A percentile compares a stretch with the other conserved stretches of the same genome.
These are phyloP conservation scores for Fusarium pseudonygamai DNA, from an alignment of 2,329 filamentous ascomycete species.

Conservation along the genomic window DNA sequence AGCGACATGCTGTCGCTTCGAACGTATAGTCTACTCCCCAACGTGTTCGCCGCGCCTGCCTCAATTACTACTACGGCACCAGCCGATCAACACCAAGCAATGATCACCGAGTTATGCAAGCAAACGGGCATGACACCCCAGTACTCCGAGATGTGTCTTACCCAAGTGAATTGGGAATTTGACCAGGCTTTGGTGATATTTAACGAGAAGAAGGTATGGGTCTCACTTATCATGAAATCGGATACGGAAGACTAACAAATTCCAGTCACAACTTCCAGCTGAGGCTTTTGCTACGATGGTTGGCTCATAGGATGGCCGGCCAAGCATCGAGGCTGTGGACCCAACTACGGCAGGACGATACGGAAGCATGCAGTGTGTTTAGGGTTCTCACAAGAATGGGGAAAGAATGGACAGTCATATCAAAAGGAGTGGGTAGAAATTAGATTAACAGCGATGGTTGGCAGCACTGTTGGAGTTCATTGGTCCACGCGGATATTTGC, in stretches of 20 bases:
- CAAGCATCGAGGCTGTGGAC: not conserved
- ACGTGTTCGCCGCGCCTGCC: conserved; percentile 49
- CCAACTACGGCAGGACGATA: not conserved
- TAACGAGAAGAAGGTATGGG: conserved; percentile 74
- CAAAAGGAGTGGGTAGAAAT: not conserved
- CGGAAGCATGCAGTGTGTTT: conserved; percentile 6
- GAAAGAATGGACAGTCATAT: not conserved
- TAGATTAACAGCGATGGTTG: conserved; percentile 30
- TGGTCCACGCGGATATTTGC: conserved; percentile 20
- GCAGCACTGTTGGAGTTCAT: conserved; percentile 38
- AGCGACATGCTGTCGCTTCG: conserved; percentile 82
- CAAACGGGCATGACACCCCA: conserved; percentile 82
- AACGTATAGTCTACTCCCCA: conserved; percentile 66
- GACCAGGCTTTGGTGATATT: conserved; percentile 80
- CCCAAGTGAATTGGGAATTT: conserved; percentile 82
- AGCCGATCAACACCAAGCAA: conserved; percentile 68
- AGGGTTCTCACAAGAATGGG: not conserved
- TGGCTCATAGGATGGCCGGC: conserved; percentile 23
- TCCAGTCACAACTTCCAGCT: conserved; percentile 56
- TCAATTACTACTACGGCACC: conserved; percentile 29
- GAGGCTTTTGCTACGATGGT: conserved; percentile 54
- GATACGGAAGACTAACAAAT: conserved; percentile 14
- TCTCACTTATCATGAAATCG: not conserved
- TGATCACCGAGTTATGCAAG: conserved; percentile 78
- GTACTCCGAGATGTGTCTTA: conserved; percentile 83